phyloP scores from a whole-genome alignment of 768 basidiomycete species.

The Pulveroboletus sp. region DNA sequence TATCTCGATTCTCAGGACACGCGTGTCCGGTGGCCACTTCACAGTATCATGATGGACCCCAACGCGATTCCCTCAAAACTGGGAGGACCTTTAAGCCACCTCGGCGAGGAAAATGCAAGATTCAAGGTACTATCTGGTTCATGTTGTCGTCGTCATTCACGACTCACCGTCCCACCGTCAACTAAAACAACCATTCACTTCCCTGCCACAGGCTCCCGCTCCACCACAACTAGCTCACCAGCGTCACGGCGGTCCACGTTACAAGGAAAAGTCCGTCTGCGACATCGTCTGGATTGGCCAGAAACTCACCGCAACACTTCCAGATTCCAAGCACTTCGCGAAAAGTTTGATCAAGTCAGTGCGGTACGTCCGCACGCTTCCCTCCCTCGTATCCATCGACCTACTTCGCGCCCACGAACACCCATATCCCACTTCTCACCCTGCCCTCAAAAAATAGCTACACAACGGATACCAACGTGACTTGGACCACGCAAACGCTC shows the following conservation, averaged over 20 bases:
- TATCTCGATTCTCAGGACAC: background rate
- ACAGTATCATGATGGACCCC: constrained; percentile 13
- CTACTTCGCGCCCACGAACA: background rate
- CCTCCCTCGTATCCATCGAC: background rate
- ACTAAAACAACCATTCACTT: no score
- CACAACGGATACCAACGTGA: constrained; percentile 27
- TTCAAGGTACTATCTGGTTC: constrained; percentile 22
- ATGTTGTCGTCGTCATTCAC: constrained; percentile 1
- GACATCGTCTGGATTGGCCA: background rate
- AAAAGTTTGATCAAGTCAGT: constrained; percentile 34
- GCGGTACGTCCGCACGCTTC: constrained; percentile 19
- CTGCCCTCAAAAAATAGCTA: constrained; percentile 3
- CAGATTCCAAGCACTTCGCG: constrained; percentile 30
- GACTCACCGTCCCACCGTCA: background rate
- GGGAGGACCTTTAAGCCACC: constrained; percentile 1
- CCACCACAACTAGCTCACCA: constrained; percentile 10
- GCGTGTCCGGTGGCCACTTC: background rate
- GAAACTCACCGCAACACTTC: background rate
- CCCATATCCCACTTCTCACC: background rate
- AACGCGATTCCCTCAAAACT: constrained; percentile 10
- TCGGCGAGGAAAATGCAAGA: constrained; percentile 20
- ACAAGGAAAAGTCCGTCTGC: constrained; percentile 31
- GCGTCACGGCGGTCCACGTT: constrained; percentile 18
- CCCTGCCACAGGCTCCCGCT: constrained; percentile 9
- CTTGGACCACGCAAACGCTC: constrained; percentile 25